These are phyloP conservation scores for Dryadomyces sulphureus DNA, from an alignment of 2,329 filamentous ascomycete species.

Conservation along the genomic window DNA sequence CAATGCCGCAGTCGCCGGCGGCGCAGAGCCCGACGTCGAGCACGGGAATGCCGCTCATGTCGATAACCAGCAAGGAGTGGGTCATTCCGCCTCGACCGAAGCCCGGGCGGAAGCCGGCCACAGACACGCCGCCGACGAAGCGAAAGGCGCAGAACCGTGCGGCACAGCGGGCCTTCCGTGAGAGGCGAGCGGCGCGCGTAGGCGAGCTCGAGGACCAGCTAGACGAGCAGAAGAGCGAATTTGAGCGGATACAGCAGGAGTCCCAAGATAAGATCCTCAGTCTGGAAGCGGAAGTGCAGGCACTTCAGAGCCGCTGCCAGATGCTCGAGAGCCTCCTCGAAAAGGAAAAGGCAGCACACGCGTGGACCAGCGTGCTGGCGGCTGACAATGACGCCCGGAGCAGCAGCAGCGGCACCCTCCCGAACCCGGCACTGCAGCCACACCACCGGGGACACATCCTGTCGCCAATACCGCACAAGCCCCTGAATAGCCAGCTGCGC, in stretches of 20 bases:
- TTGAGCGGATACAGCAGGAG: slow-evolving; percentile 42
- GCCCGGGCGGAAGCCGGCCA: slow-evolving; percentile 86
- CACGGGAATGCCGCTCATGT: slow-evolving; percentile 25
- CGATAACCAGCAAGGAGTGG: slow-evolving; percentile 73
- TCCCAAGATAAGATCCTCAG: slow-evolving; percentile 39
- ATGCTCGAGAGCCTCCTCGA: slow-evolving; percentile 49
- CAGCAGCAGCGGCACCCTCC: slow-evolving; percentile 1
- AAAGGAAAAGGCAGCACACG: slow-evolving; percentile 25
- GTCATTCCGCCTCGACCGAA: slow-evolving; percentile 71
- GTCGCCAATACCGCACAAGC: slow-evolving; percentile 7
- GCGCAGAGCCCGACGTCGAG: slow-evolving; percentile 9
- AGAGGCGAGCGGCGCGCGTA: slow-evolving; percentile 72
- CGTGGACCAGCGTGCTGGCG: not conserved
- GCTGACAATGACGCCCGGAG: slow-evolving; percentile 5
- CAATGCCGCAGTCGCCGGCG: slow-evolving; percentile 23
- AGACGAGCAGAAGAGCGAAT: slow-evolving; percentile 41
- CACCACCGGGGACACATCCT: slow-evolving; percentile 6
- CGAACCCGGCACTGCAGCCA: slow-evolving; percentile 1
- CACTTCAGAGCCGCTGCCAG: slow-evolving; percentile 46
- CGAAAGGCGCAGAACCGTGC: slow-evolving; percentile 89
- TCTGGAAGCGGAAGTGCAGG: slow-evolving; percentile 52
- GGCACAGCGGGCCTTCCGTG: slow-evolving; percentile 80
- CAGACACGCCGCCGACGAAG: slow-evolving; percentile 83
- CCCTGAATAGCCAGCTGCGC: slow-evolving; percentile 5
- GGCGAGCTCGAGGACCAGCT: slow-evolving; percentile 58